Base-by-base conservation (phyloP, 2,329 filamentous ascomycete genomes). In the Fusarium mexicanum region DNA sequence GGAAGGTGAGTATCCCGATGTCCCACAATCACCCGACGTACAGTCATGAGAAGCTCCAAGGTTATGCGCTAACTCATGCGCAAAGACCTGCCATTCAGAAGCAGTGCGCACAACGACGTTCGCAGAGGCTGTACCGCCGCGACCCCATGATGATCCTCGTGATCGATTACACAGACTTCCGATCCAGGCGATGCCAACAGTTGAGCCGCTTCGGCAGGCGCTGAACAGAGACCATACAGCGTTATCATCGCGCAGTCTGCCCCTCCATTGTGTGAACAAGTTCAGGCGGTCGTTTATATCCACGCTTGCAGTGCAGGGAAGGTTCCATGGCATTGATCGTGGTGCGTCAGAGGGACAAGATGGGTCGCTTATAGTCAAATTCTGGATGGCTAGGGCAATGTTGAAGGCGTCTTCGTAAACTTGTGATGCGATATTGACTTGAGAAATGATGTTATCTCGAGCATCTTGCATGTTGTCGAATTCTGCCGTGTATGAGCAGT, bases 331-430 rank as follows among this genome's bases (percentile, higher is more conserved):
- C 5, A 92, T 91, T 9, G 90, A 86, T 8, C 26, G 44, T 1
- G 65, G 7, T 91, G 84, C 22, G 6, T 62, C 10, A 5, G 88
- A 88, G 1, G 95, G 93, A 77, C 95, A 98, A 24, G 86, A 85
- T 1, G 87, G 81, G 47, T 93, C 89, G 53, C 89, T 92, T 67
- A 97, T 89, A 16, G 93, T 92, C 57, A 98, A 81, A 78, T 96
- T 96, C 71, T 91, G 90, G 63, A 98, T 88, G 24, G 94, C 94
- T 22, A 98, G 89, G 0, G 94, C 93, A 74, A 98, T 94, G 83
- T 97, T 97, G 85, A 98, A 98, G 7, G 92, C 92, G 67, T 87
- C 88, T 80, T 98, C 95, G 79, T 94, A 98, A 4, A 97, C 83
- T 64, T 90, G 89, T 2, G 94, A 97, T 2, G 95, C 95, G n/a